Evolutionary conservation across 306 rosid genomes (phyloP).

Genomic region (Cucurbita maxima): DNA sequence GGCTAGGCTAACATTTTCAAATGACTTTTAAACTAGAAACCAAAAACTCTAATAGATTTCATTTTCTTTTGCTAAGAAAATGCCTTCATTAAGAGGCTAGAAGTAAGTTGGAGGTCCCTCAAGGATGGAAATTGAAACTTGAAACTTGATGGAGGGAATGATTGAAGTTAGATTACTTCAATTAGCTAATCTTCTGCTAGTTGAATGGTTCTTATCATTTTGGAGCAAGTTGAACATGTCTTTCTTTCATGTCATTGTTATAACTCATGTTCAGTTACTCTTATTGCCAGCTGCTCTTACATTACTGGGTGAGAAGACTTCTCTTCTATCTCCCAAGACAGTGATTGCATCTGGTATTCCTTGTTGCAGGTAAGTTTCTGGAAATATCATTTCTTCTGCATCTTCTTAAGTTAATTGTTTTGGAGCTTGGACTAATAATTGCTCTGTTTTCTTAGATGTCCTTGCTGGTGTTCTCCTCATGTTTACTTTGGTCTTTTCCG

Average conservation of each 20-base stretch:
- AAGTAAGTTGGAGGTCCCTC: background rate
- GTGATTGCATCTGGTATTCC: slow-evolving; percentile 75
- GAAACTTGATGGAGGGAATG: background rate
- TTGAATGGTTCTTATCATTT: slow-evolving; percentile 1
- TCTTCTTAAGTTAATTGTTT: background rate
- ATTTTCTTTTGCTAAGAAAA: background rate
- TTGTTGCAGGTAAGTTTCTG: slow-evolving; percentile 73
- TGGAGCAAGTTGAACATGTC: slow-evolving; percentile 12
- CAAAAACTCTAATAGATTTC: background rate
- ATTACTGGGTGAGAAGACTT: slow-evolving; percentile 85
- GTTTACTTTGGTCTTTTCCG: slow-evolving; percentile 16
- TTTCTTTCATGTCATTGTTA: slow-evolving; percentile 22
- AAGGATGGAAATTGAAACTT: background rate
- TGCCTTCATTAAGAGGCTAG: background rate
- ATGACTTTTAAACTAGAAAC: background rate
- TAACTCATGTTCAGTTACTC: slow-evolving; percentile 45
- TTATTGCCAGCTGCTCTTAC: slow-evolving; percentile 86
- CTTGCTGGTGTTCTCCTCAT: slow-evolving; percentile 25
- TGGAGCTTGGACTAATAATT: slow-evolving; percentile 2
- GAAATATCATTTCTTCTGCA: slow-evolving; percentile 1
- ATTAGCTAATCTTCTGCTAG: background rate
- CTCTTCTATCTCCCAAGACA: slow-evolving; percentile 72
- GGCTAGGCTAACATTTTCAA: background rate
- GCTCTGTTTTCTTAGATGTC: slow-evolving; percentile 7
- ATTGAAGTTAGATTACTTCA: background rate